A percentile compares a stretch with the other conserved stretches of the same genome.
These are phyloP conservation scores for Dothideomycetes sp. DNA, from an alignment of 2,329 filamentous ascomycete genomes.

Conservation along the genomic window DNA sequence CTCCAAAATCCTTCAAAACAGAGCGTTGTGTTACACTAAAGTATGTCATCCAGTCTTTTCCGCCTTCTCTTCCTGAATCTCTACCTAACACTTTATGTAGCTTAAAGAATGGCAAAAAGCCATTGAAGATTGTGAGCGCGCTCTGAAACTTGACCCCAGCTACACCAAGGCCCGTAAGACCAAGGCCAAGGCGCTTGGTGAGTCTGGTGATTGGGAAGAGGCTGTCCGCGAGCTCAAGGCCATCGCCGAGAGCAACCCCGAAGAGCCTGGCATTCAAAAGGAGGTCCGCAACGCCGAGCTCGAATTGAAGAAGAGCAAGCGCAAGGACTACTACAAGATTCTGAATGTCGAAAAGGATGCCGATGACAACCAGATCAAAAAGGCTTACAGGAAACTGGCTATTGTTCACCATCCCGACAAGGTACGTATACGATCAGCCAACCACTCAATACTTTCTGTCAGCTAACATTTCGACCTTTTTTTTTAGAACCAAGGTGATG, in stretches of 20 bases:
- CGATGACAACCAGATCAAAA: slow-evolving; percentile 79
- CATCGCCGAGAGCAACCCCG: slow-evolving; percentile 71
- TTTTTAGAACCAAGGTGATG: slow-evolving; percentile 67
- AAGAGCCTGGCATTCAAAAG: slow-evolving; percentile 68
- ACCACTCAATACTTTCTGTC: too few relatives aligned
- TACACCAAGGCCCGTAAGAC: slow-evolving; percentile 92
- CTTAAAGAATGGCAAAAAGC: slow-evolving; percentile 77
- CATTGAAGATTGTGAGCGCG: slow-evolving; percentile 76
- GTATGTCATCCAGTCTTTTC: slow-evolving; percentile 19
- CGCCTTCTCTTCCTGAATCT: background rate
- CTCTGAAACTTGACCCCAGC: slow-evolving; percentile 68
- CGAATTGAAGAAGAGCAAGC: slow-evolving; percentile 92
- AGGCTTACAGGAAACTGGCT: slow-evolving; percentile 89
- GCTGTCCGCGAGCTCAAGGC: slow-evolving; percentile 82
- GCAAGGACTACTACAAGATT: slow-evolving; percentile 99
- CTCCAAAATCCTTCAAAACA: slow-evolving; percentile 88
- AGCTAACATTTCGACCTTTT: background rate
- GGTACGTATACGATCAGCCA: slow-evolving; percentile 9
- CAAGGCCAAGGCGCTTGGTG: slow-evolving; percentile 80
- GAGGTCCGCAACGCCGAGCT: slow-evolving; percentile 86
- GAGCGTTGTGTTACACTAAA: slow-evolving; percentile 73
- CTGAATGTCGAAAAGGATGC: slow-evolving; percentile 81
- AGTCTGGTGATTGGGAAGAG: slow-evolving; percentile 84
- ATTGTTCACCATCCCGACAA: slow-evolving; percentile 96
- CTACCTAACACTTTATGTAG: slow-evolving; percentile 24